Evolutionary conservation across 345 rosid genomes (phyloP).

Genomic region (Pistacia integerrima): DNA sequence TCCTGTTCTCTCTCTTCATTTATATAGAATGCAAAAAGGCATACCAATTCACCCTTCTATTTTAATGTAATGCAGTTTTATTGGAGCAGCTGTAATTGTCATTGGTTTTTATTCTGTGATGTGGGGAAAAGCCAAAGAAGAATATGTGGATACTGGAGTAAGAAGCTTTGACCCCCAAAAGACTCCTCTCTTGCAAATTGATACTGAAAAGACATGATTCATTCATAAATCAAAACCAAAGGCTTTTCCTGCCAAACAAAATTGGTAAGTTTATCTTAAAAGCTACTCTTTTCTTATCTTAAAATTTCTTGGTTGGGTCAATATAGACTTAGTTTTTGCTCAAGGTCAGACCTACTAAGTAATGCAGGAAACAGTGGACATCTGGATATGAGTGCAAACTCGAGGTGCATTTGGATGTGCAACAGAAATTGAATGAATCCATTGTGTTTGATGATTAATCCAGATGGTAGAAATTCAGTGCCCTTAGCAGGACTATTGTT

Average conservation of each 20-base stretch:
- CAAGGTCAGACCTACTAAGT: not conserved
- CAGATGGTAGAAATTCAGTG: not conserved
- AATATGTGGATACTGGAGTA: slow-evolving; percentile 20
- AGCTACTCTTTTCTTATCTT: not conserved
- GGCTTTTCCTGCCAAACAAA: slow-evolving; percentile 16
- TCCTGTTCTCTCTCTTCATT: not conserved
- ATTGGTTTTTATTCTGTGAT: slow-evolving; percentile 55
- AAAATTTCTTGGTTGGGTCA: not conserved
- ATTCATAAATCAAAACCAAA: slow-evolving; percentile 11
- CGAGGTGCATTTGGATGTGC: not conserved
- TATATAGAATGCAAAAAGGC: not conserved
- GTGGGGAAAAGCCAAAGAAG: slow-evolving; percentile 61
- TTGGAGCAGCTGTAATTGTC: slow-evolving; percentile 51
- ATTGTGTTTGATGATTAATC: slow-evolving; percentile 3
- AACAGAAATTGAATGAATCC: not conserved
- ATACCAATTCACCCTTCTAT: not conserved
- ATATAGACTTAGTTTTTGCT: not conserved
- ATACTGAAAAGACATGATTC: slow-evolving; percentile 29
- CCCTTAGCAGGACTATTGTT: not conserved
- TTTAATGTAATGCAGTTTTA: slow-evolving; percentile 34
- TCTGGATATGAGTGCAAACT: not conserved
- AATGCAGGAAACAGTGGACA: slow-evolving; percentile 2
- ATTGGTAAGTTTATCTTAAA: slow-evolving; percentile 16
- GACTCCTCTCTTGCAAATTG: slow-evolving; percentile 40
- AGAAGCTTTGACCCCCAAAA: slow-evolving; percentile 27